A percentile compares a stretch with the other conserved stretches of the same genome.
Conservation (phyloP, 1,284 basidiomycete genomes). For the Austroboletus rostrupii region DNA sequence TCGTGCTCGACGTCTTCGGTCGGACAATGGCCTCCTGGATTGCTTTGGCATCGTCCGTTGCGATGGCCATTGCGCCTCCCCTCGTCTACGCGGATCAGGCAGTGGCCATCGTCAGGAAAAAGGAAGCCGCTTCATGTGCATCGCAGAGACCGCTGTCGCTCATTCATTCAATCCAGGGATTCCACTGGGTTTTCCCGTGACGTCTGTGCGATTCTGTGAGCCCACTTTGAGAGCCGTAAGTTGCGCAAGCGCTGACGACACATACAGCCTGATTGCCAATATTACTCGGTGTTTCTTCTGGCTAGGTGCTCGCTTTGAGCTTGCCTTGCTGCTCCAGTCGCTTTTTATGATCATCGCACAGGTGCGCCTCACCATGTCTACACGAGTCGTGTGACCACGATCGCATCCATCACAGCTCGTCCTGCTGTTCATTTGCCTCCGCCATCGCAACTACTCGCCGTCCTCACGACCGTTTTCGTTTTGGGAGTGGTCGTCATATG, state of each 20-base stretch:
- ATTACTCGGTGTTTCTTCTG: constrained; percentile 86
- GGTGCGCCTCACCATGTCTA: constrained; percentile 38
- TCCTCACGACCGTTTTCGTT: constrained; percentile 73
- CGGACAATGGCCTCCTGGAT: constrained; percentile 37
- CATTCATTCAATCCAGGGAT: constrained; percentile 48
- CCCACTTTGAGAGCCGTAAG: constrained; percentile 8
- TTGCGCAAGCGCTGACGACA: constrained; percentile 7
- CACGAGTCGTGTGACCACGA: constrained; percentile 19
- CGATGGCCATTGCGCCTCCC: constrained; percentile 56
- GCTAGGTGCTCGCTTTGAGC: constrained; percentile 78
- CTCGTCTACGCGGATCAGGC: constrained; percentile 80
- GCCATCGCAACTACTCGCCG: constrained; percentile 52
- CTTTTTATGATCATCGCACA: constrained; percentile 80
- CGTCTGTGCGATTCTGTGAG: constrained; percentile 74
- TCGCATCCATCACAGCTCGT: constrained; percentile 47
- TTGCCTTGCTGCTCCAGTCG: constrained; percentile 72
- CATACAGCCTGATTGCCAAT: constrained; percentile 67
- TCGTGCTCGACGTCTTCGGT: background rate
- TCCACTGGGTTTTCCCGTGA: constrained; percentile 83
- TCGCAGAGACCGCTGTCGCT: constrained; percentile 13
- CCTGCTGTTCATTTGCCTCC: constrained; percentile 74
- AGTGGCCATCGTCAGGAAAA: constrained; percentile 67
- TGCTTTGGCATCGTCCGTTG: constrained; percentile 40
- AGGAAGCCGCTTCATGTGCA: constrained; percentile 35
- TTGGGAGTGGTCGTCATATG: constrained; percentile 82